These are phyloP conservation scores for Chloranthus sessilifolius DNA, from an alignment of 164 flowering plant species.

Conservation along the genomic window DNA sequence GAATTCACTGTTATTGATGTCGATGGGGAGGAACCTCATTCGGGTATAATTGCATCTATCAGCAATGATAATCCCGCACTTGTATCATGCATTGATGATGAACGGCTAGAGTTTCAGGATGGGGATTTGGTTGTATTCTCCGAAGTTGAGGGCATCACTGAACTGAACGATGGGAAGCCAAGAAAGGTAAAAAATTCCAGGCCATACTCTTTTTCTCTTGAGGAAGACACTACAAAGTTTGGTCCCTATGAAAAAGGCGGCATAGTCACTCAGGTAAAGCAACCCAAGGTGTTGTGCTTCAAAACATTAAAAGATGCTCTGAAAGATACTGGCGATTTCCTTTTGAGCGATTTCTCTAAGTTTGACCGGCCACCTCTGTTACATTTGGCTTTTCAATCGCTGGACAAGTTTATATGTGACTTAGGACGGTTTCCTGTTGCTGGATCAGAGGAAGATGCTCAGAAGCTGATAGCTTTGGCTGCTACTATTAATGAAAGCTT, in stretches of 20 bases:
- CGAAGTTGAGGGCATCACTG: constrained; percentile 80
- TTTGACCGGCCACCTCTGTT: constrained; percentile 76
- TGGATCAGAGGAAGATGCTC: constrained; percentile 82
- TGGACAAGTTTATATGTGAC: constrained; percentile 55
- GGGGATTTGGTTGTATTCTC: constrained; percentile 88
- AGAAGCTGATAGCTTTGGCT: constrained; percentile 47
- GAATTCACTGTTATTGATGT: constrained; percentile 71
- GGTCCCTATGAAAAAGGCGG: constrained; percentile 73
- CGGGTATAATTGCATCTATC: constrained; percentile 84
- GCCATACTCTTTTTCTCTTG: constrained; percentile 69
- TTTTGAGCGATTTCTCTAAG: constrained; percentile 78
- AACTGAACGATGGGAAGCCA: constrained; percentile 80
- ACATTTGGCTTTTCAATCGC: constrained; percentile 82
- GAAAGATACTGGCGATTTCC: constrained; percentile 76
- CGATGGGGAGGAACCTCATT: constrained; percentile 83
- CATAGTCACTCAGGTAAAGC: constrained; percentile 86
- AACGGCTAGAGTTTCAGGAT: constrained; percentile 84
- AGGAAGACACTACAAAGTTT: constrained; percentile 74
- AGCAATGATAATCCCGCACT: constrained; percentile 80
- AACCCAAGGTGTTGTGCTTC: constrained; percentile 69
- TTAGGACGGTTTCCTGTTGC: constrained; percentile 72
- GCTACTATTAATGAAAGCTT: constrained; percentile 41
- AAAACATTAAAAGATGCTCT: constrained; percentile 67
- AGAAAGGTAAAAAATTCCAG: constrained; percentile 64
- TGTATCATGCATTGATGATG: constrained; percentile 83